phyloP scores from a whole-genome alignment of 2,329 filamentous ascomycete genomes.

The Fusarium udum region DNA sequence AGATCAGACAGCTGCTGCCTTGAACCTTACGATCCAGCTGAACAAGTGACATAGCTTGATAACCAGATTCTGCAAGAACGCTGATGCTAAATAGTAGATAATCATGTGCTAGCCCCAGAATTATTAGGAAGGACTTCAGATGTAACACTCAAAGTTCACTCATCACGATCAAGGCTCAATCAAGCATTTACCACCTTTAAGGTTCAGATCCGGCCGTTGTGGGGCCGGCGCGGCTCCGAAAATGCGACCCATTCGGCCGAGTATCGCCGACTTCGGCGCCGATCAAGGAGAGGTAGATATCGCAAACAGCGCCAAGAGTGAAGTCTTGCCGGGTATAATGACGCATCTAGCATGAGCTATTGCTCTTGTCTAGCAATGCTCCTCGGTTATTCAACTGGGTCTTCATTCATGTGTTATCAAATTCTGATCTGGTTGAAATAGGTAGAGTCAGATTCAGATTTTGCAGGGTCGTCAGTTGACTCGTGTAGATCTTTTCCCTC shows the following conservation, averaged over 20 bases:
- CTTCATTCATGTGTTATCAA: neutral
- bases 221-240: constrained; percentile 21
- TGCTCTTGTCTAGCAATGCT: neutral
- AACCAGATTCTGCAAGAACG: neutral
- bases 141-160: neutral
- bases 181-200: neutral
- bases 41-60: neutral
- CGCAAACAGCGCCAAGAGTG: neutral
- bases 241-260: neutral
- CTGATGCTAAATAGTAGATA: neutral
- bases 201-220: constrained; percentile 4
- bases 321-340: neutral
- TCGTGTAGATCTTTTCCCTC: constrained; percentile 10
- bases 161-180: neutral
- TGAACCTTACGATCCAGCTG: neutral
- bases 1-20: neutral
- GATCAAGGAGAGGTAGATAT: constrained; percentile 1
- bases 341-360: neutral
- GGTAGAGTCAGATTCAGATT: neutral
- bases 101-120: neutral
- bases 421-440: neutral
- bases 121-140: neutral
- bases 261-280: constrained; percentile 31
- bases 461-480: constrained; percentile 5
- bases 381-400: neutral